Evolutionary conservation across 2,329 filamentous ascomycete genomes (phyloP).

Genomic region (Nannizzia gypsea): DNA sequence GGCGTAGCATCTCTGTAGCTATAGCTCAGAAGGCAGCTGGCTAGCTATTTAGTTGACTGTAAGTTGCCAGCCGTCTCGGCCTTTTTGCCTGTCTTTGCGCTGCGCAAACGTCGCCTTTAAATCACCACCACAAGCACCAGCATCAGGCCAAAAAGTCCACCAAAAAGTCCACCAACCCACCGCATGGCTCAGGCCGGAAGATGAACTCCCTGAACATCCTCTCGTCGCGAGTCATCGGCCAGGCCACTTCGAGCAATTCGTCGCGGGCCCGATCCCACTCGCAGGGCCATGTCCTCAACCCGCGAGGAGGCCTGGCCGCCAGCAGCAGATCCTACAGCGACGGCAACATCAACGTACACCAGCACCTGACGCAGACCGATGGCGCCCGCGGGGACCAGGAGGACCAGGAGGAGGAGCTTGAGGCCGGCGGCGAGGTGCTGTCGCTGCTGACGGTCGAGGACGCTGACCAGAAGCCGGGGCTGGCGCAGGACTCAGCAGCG

Average conservation of each 20-base stretch:
- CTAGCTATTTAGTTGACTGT: too few relatives aligned
- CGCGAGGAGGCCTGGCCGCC: conserved; percentile 26
- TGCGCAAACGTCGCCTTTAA: too few relatives aligned
- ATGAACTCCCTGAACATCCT: conserved; percentile 98
- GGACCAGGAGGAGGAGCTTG: conserved; percentile 15
- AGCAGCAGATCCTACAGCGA: conserved; percentile 34
- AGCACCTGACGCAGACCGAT: conserved; percentile 20
- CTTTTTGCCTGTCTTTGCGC: too few relatives aligned
- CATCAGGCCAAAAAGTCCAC: background rate
- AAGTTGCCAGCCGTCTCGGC: too few relatives aligned
- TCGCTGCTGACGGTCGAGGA: conserved; percentile 22
- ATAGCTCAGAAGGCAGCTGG: too few relatives aligned
- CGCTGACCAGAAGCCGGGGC: conserved; percentile 54
- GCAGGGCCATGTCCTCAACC: conserved; percentile 33
- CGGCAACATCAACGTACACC: conserved; percentile 23
- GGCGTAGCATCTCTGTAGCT: too few relatives aligned
- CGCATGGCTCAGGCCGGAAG: conserved; percentile 44
- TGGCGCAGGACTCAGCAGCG: conserved; percentile 39
- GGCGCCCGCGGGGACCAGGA: conserved; percentile 10
- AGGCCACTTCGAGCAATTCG: conserved; percentile 36
- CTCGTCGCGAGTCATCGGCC: conserved; percentile 65
- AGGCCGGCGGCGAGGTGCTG: conserved; percentile 33
- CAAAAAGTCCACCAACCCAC: background rate
- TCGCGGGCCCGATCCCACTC: conserved; percentile 44
- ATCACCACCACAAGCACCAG: background rate